Base-by-base conservation (phyloP, 1,284 basidiomycete species). In the Papiliotrema flavescens region DNA sequence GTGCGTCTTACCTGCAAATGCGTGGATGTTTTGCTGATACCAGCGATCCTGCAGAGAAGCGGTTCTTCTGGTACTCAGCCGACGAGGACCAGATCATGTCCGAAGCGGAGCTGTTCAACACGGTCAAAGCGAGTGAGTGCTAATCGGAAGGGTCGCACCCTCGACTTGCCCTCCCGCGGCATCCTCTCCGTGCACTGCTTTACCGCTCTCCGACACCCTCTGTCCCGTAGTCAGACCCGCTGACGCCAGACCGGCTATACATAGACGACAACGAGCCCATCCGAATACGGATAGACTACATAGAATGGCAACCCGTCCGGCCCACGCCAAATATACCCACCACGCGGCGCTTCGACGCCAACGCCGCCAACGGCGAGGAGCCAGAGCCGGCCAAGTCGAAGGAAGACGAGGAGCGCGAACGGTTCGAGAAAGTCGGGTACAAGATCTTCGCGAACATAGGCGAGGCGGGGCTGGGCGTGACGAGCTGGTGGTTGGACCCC, bases 291-390 rank as follows among this genome's bases (percentile, higher is more conserved):
- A 85, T 97, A 13, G 90, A 95, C 71, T 80, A 82, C 2, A 89
- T 95, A 66, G 86, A 89, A 62, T 97, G 95, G 74, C 88, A 86
- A 70, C 93, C 97, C 66, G 85, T 90, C 61, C 89, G 94, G 66
- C 93, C 93, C 0, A 89, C 90, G 1, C 90, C 91, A 1, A 55
- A 53, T 3, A 42, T 48, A 11, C 51, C 51, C 54, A 32, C 28
- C 28, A 32, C 28, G 28, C 28, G 28, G 28, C 28, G 28, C 5
- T 32, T 32, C 28, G 28, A 32, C 28, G 28, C 28, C 62, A 28
- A 60, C 8, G 53, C 55, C 13, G 64, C 64, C 2, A 49, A 53
- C 13, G 48, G 57, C 3, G 59, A 47, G 2, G 60, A 56, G 19
- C 54, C 55, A 6, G 62, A 54, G 44, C 56, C 85, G 14, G 86